Percentiles rank a stretch among this genome's conserved stretches.
These are phyloP conservation scores for Mycena metata DNA, from an alignment of 768 basidiomycete genomes.

Conservation along the genomic window DNA sequence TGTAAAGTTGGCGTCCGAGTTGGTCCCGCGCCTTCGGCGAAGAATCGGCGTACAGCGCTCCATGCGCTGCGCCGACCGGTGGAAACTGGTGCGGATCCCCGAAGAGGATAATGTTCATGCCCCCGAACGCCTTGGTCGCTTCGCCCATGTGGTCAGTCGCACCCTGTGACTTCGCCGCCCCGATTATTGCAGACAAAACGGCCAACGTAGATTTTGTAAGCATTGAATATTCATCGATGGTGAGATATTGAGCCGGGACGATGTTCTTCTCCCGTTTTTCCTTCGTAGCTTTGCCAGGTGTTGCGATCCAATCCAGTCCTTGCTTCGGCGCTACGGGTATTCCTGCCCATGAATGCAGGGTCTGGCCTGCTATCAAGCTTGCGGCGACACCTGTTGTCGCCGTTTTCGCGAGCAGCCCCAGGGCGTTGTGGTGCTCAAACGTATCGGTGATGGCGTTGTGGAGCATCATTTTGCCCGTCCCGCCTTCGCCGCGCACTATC, in stretches of 20 bases:
- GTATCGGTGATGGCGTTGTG: constrained; percentile 54
- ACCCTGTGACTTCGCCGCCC: not conserved
- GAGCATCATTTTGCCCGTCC: constrained; percentile 58
- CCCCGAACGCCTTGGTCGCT: constrained; percentile 46
- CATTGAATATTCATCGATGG: constrained; percentile 61
- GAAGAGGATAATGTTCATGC: constrained; percentile 49
- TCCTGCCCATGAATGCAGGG: constrained; percentile 49
- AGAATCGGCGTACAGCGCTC: constrained; percentile 39
- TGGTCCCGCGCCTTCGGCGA: not conserved
- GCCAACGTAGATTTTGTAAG: constrained; percentile 43
- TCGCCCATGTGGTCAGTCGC: not conserved
- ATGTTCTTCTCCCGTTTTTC: constrained; percentile 37
- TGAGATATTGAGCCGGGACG: constrained; percentile 41
- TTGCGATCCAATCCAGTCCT: not conserved
- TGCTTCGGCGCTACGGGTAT: constrained; percentile 35
- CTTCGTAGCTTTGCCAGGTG: not conserved
- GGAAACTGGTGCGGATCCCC: constrained; percentile 57
- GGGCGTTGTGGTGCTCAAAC: constrained; percentile 41
- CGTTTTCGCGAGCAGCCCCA: constrained; percentile 47
- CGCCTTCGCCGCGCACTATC: constrained; percentile 55
- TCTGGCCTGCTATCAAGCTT: constrained; percentile 54
- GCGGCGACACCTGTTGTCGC: constrained; percentile 59
- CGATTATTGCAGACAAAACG: constrained; percentile 38
- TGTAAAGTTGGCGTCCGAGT: constrained; percentile 41
- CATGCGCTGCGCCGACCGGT: constrained; percentile 46